Evolutionary conservation across 805 yeast genomes (phyloP), one percentile per base, ranked within the genome.

Genomic region (Middelhovenomyces tepae): DNA sequence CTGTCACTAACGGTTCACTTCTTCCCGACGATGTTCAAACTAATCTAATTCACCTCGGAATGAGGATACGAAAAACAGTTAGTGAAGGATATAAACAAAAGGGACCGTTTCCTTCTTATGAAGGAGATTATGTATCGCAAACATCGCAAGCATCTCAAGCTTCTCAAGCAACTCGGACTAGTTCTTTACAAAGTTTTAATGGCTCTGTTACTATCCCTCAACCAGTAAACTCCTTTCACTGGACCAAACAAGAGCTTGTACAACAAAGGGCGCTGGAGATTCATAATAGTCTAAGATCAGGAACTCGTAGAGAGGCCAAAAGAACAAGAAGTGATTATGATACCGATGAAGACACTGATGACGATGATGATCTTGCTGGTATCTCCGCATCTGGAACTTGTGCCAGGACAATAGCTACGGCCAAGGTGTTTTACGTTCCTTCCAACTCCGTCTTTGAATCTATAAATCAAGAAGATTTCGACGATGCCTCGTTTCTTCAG

Each of bases 51-150:
- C 35, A 38, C 5, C 47, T 48, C 4, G 57, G 56, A 10, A 36
- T 44, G 26, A 32, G 48, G 3, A 26, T 22, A 15, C 50, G 60
- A 8, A 47, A 46, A 26, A 38, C 39, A 6, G 56, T 55, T 11
- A 45, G 52, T 18, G 58, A 55, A 10, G 60, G 60, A 15, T 53
- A 55, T 33, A 29, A 34, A 14, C 47, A 51, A 4, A 34, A 32
- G 4, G 34, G 43, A 8, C 24, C 48, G 9, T 21, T 47, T 7
- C 57, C 55, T 5, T 46, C 54, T 0, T 51, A 38, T 35, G 30
- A 35, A 13, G 53, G 54, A 3, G 17, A 26, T n/a, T 26, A 26
- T 16, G 9, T 9, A 9, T 21, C 23, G 23, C 23, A 21, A 21
- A 21, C 10, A 21, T 9, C 23, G 9, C 10, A n/a, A 21, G 23